Percentiles rank a stretch among this genome's conserved stretches.
Conservation (phyloP, 2,329 filamentous ascomycete genomes). For the Didymellaceae sp. region DNA sequence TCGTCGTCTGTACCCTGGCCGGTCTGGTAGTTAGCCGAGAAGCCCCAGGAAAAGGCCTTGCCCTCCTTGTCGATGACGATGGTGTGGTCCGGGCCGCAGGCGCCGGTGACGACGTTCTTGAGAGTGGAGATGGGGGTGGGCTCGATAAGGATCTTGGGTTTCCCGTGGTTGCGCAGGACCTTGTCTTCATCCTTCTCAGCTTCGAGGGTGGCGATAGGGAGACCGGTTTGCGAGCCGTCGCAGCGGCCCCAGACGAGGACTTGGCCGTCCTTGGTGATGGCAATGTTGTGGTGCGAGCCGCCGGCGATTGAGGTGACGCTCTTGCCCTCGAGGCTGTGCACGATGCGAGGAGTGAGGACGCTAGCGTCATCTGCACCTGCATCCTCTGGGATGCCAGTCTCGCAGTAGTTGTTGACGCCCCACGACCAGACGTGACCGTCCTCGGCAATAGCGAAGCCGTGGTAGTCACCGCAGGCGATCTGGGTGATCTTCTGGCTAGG, state of each 20-base stretch:
- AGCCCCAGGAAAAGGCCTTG: slow-evolving; percentile 79
- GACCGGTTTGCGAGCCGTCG: slow-evolving; percentile 63
- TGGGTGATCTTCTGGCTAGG: slow-evolving; percentile 62
- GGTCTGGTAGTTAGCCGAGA: slow-evolving; percentile 80
- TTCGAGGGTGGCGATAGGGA: slow-evolving; percentile 41
- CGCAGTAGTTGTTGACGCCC: slow-evolving; percentile 87
- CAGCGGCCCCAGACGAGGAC: slow-evolving; percentile 67
- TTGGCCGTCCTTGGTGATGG: slow-evolving; percentile 60
- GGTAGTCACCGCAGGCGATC: slow-evolving; percentile 76
- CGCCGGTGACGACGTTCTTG: slow-evolving; percentile 61
- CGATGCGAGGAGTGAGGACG: slow-evolving; percentile 69
- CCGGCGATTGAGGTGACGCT: slow-evolving; percentile 73
- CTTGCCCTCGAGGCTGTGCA: slow-evolving; percentile 68
- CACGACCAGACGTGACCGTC: slow-evolving; percentile 77
- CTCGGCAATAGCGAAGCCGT: slow-evolving; percentile 77
- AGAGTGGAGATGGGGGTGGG: slow-evolving; percentile 69
- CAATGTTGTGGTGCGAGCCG: slow-evolving; percentile 76
- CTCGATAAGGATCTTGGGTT: slow-evolving; percentile 73
- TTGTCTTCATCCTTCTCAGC: slow-evolving; percentile 48
- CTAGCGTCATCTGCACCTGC: slow-evolving; percentile 73
- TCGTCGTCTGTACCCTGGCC: slow-evolving; percentile 81
- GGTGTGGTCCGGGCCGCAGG: slow-evolving; percentile 74
- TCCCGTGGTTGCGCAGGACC: slow-evolving; percentile 61
- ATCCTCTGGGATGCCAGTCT: slow-evolving; percentile 71
- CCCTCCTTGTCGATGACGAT: slow-evolving; percentile 74